phyloP scores from a whole-genome alignment of 352 stramenopile genomes.

The Globisporangium echinulatum region DNA sequence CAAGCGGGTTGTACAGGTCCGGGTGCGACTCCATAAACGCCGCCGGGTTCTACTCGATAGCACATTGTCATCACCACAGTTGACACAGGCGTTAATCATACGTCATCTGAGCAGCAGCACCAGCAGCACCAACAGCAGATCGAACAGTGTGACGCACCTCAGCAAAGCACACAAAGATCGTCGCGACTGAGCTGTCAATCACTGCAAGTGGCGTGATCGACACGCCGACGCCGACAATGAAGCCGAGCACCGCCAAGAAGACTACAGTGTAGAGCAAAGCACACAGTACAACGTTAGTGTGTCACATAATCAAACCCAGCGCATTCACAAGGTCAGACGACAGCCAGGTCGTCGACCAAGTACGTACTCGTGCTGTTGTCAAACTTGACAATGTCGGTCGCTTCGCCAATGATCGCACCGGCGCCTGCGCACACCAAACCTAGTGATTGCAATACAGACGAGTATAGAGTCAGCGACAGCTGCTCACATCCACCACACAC shows the following conservation, averaged over 20 bases:
- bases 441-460: conserved; percentile 1
- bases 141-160: conserved; percentile 39
- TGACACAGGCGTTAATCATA: neutral
- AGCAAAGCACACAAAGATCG: conserved; percentile 96
- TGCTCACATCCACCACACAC: neutral
- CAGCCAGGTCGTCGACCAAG: neutral
- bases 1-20: conserved; percentile 75
- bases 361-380: conserved; percentile 58
- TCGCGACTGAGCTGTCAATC: conserved; percentile 92
- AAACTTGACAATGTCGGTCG: conserved; percentile 44
- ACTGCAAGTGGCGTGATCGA: conserved; percentile 88
- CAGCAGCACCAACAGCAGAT: neutral
- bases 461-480: neutral
- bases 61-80: neutral
- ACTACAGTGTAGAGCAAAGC: conserved; percentile 14
- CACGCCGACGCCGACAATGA: conserved; percentile 87
- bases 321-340: no score
- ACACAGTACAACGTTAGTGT: neutral
- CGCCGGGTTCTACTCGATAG: conserved; percentile 40
- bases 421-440: conserved; percentile 66
- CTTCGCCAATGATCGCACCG: conserved; percentile 46
- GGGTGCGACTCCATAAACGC: conserved; percentile 78
- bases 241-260: conserved; percentile 73
- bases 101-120: neutral
- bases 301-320: neutral